Evolutionary conservation across 768 basidiomycete species (phyloP).

Genomic region (Mycena crocata): DNA sequence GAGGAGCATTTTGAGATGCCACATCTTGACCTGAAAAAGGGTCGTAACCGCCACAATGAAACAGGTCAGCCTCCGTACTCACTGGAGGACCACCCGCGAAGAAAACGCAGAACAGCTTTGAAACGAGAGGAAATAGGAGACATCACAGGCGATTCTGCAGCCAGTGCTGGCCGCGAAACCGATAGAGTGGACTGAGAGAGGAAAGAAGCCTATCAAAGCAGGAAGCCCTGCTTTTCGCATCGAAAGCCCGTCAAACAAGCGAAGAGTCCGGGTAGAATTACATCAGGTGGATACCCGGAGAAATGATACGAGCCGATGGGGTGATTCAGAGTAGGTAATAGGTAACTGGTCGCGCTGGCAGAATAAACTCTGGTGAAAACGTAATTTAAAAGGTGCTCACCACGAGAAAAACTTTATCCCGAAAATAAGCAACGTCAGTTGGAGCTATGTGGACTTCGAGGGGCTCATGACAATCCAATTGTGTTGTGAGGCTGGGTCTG

Average conservation of each 20-base stretch:
- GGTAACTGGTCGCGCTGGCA: slow-evolving; percentile 19
- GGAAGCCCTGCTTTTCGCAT: slow-evolving; percentile 28
- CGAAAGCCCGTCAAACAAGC: slow-evolving; percentile 28
- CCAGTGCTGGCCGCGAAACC: neutral
- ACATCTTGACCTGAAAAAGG: neutral
- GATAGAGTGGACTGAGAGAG: slow-evolving; percentile 12
- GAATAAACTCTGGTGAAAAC: slow-evolving; percentile 19
- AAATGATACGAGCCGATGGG: slow-evolving; percentile 11
- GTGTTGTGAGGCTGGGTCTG: too few relatives aligned
- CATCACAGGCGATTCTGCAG: slow-evolving; percentile 1
- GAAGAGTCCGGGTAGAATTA: slow-evolving; percentile 12
- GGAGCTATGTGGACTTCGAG: neutral
- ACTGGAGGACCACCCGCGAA: slow-evolving; percentile 18
- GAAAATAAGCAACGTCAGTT: neutral
- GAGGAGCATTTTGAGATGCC: neutral
- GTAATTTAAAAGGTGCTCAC: slow-evolving; percentile 5
- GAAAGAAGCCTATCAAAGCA: slow-evolving; percentile 16
- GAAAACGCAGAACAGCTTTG: slow-evolving; percentile 25
- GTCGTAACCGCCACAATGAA: neutral
- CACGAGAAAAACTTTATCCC: neutral
- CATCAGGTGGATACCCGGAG: slow-evolving; percentile 9
- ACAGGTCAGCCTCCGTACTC: neutral
- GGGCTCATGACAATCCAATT: too few relatives aligned
- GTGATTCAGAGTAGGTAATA: slow-evolving; percentile 15
- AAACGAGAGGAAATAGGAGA: slow-evolving; percentile 10